A percentile compares a stretch with the other conserved stretches of the same genome.
Evolutionary conservation across 164 flowering plant species (phyloP).

Genomic region (Tetracentron sinense): DNA sequence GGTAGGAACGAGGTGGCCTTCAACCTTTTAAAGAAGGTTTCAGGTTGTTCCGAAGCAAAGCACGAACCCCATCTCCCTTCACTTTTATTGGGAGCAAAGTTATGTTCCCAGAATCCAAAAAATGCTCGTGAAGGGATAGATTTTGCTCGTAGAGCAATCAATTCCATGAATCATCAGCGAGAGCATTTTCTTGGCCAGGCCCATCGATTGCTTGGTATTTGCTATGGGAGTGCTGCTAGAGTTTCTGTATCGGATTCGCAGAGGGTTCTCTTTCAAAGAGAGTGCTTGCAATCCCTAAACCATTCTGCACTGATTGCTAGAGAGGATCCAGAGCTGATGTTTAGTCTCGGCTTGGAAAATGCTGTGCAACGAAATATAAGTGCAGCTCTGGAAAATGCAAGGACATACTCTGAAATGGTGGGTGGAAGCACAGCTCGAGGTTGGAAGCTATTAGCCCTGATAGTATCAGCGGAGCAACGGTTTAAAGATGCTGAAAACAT

Average conservation of each 20-base stretch:
- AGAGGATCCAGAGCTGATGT: constrained; percentile 58
- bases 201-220: constrained; percentile 66
- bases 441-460: constrained; percentile 70
- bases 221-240: constrained; percentile 78
- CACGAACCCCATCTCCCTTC: constrained; percentile 53
- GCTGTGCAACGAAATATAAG: constrained; percentile 71
- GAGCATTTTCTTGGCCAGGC: constrained; percentile 54
- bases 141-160: constrained; percentile 55
- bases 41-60: constrained; percentile 53
- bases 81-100: constrained; percentile 69
- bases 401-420: constrained; percentile 39
- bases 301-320: constrained; percentile 36
- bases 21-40: constrained; percentile 59
- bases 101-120: constrained; percentile 51
- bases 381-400: constrained; percentile 57
- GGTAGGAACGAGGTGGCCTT: constrained; percentile 70
- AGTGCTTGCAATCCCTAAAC: constrained; percentile 50
- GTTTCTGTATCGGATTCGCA: constrained; percentile 52
- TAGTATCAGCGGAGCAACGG: constrained; percentile 74
- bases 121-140: constrained; percentile 62
- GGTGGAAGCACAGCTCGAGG: constrained; percentile 60
- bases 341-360: constrained; percentile 64
- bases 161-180: constrained; percentile 14
- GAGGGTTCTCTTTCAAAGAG: constrained; percentile 44
- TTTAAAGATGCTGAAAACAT: constrained; percentile 74